Conservation (phyloP, 75 land plant genomes). For the Pinus albicaulis region DNA sequence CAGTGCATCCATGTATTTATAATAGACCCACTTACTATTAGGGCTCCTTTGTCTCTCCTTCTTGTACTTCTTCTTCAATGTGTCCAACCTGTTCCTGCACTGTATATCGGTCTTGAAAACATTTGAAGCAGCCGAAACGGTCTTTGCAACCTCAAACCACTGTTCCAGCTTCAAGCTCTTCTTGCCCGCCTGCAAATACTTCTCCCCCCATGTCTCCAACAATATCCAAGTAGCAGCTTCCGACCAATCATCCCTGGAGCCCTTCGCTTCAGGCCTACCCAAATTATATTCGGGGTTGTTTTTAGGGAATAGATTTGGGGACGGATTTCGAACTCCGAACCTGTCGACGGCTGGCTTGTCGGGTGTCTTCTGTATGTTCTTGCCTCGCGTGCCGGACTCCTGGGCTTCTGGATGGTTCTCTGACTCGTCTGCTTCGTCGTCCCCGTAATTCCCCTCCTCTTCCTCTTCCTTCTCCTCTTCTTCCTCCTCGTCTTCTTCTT, state of each 20-base stretch:
- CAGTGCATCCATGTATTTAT: conserved; percentile 54
- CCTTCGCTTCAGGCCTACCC: not conserved
- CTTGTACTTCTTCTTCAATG: conserved; percentile 81
- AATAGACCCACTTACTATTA: conserved; percentile 63
- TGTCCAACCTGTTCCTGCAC: conserved; percentile 63
- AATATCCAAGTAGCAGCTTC: conserved; percentile 43
- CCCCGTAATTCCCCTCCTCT: conserved; percentile 4
- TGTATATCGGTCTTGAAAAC: conserved; percentile 38
- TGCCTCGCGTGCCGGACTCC: conserved; percentile 25
- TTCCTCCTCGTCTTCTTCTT: conserved; percentile 19
- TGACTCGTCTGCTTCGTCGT: conserved; percentile 20
- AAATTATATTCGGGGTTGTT: not conserved
- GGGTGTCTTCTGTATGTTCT: conserved; percentile 9
- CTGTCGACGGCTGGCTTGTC: conserved; percentile 34
- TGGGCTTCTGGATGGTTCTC: conserved; percentile 24
- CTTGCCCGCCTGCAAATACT: conserved; percentile 32
- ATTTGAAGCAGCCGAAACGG: conserved; percentile 32
- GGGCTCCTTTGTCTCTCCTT: conserved; percentile 53
- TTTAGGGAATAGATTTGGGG: not conserved
- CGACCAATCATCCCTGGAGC: conserved; percentile 43
- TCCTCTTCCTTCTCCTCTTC: conserved; percentile 7
- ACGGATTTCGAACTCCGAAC: conserved; percentile 4
- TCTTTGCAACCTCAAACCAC: conserved; percentile 65
- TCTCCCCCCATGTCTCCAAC: conserved; percentile 54
- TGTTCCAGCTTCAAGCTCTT: conserved; percentile 51